Conservation (phyloP, 768 basidiomycete species). For the Coprinopsis marcescibilis region DNA sequence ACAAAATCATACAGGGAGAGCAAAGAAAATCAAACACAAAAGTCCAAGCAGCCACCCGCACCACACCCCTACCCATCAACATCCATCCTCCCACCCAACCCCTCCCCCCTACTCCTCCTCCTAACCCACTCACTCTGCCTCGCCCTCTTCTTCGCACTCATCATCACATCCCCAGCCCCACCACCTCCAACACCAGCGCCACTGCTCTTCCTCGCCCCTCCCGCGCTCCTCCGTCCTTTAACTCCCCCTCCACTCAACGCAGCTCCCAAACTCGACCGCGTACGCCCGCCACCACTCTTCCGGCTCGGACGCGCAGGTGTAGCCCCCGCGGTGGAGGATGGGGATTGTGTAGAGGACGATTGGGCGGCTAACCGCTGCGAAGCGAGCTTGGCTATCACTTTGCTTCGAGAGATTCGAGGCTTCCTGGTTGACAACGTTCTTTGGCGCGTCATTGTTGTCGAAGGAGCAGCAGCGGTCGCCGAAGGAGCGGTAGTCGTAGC, state of each 20-base stretch:
- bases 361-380: constrained; percentile 55
- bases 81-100: constrained; percentile 2
- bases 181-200: constrained; percentile 26
- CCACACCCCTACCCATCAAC: constrained; percentile 6
- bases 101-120: constrained; percentile 33
- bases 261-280: constrained; percentile 31
- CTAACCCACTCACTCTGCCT: constrained; percentile 74
- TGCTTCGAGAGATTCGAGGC: constrained; percentile 77
- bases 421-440: constrained; percentile 44
- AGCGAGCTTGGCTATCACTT: constrained; percentile 70
- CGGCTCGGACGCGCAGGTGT: constrained; percentile 26
- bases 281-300: constrained; percentile 49
- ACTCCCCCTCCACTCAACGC: constrained; percentile 19
- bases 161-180: constrained; percentile 32
- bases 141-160: constrained; percentile 67
- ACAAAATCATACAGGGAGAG: no score
- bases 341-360: constrained; percentile 11
- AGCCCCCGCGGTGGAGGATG: constrained; percentile 17
- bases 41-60: no score
- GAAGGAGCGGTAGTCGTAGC: background rate
- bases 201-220: constrained; percentile 14
- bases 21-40: background rate
- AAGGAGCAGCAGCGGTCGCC: background rate
- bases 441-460: constrained; percentile 14
- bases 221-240: constrained; percentile 22